phyloP scores from a whole-genome alignment of 225 moss, liverwort and hornwort species.

The Neckera pumila region DNA sequence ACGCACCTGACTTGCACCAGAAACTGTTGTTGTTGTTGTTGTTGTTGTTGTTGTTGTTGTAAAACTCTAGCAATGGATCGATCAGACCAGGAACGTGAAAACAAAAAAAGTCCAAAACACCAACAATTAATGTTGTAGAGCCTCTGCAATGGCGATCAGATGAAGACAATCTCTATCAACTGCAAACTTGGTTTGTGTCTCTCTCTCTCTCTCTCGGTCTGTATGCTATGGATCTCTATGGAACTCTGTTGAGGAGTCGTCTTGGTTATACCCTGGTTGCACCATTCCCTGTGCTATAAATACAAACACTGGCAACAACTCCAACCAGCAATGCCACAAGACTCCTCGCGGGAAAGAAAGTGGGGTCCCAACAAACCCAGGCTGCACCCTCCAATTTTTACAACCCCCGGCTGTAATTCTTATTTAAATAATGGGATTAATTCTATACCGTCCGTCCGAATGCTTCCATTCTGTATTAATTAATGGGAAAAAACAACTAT shows the following conservation, averaged over 20 bases:
- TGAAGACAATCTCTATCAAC: background rate
- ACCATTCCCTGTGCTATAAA: background rate
- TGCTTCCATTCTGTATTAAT: background rate
- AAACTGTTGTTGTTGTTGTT: background rate
- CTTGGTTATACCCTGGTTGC: background rate
- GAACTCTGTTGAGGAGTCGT: background rate
- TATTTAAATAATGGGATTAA: background rate
- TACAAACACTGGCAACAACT: background rate
- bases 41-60: background rate
- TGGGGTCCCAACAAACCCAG: background rate
- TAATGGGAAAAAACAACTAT: background rate
- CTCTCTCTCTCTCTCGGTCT: no score
- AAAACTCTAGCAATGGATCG: background rate
- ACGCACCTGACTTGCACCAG: background rate
- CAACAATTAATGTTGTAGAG: background rate
- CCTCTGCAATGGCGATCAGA: background rate
- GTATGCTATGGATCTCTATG: background rate
- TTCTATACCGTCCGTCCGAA: constrained; percentile 5
- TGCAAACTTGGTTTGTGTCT: background rate
- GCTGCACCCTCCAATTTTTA: background rate
- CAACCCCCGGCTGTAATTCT: background rate
- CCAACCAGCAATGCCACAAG: background rate
- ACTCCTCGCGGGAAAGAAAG: background rate
- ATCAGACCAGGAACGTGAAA: background rate
- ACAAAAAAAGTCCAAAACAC: background rate